These are phyloP conservation scores for Suhomyces emberorum DNA, from an alignment of 805 yeast species.

Conservation along the genomic window DNA sequence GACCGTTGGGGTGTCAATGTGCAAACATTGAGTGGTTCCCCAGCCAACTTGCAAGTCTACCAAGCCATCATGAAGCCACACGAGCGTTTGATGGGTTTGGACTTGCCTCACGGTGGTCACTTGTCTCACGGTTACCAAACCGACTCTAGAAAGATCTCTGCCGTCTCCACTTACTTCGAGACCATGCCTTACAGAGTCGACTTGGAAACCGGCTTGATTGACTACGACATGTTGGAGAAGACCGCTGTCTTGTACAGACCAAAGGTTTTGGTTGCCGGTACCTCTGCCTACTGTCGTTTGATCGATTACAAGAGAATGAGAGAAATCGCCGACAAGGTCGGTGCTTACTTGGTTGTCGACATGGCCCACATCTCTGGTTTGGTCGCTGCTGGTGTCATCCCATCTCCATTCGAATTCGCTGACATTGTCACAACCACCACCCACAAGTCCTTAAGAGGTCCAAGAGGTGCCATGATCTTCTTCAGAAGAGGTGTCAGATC, in stretches of 20 bases:
- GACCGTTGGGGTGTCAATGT: slow-evolving; percentile 97
- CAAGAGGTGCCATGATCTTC: slow-evolving; percentile 98
- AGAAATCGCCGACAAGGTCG: slow-evolving; percentile 86
- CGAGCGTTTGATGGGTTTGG: slow-evolving; percentile 95
- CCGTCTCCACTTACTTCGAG: slow-evolving; percentile 89
- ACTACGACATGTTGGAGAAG: slow-evolving; percentile 81
- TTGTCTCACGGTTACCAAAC: slow-evolving; percentile 97
- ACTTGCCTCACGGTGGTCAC: slow-evolving; percentile 98
- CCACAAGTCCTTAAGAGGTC: slow-evolving; percentile 97
- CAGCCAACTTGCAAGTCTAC: slow-evolving; percentile 92
- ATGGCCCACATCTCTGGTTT: slow-evolving; percentile 98
- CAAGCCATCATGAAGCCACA: slow-evolving; percentile 85
- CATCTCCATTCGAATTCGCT: slow-evolving; percentile 88
- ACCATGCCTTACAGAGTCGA: slow-evolving; percentile 96
- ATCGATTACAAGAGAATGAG: slow-evolving; percentile 90
- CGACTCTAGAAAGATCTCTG: slow-evolving; percentile 82
- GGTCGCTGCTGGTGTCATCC: slow-evolving; percentile 90
- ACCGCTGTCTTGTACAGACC: slow-evolving; percentile 89
- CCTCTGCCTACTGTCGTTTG: slow-evolving; percentile 90
- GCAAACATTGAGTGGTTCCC: slow-evolving; percentile 93
- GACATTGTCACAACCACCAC: slow-evolving; percentile 98
- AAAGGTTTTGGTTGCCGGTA: slow-evolving; percentile 92
- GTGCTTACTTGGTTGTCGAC: slow-evolving; percentile 88
- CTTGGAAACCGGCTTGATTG: slow-evolving; percentile 83
- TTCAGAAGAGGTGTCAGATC: slow-evolving; percentile 91